These are phyloP conservation scores for Populus alba DNA, from an alignment of 345 rosid species.

Conservation along the genomic window DNA sequence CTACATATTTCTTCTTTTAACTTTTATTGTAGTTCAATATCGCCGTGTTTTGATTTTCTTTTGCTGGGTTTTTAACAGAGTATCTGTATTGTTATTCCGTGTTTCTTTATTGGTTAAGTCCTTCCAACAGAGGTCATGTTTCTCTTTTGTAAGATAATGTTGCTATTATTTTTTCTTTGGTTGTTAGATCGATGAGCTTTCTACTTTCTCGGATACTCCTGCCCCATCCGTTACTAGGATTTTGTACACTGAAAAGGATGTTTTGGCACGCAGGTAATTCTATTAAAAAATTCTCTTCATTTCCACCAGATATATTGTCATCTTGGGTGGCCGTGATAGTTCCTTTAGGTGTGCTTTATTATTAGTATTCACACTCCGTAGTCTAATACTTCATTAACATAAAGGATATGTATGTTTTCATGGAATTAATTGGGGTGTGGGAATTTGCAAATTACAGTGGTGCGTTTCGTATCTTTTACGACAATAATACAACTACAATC, in stretches of 20 bases:
- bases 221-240: slow-evolving; percentile 87
- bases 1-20: background rate
- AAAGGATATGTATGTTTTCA: background rate
- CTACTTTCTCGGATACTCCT: slow-evolving; percentile 78
- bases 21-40: background rate
- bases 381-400: background rate
- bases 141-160: background rate
- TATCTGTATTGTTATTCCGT: background rate
- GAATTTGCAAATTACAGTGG: background rate
- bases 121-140: background rate
- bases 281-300: background rate
- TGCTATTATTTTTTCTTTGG: background rate
- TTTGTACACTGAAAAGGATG: slow-evolving; percentile 75
- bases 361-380: background rate
- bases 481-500: too few species aligned
- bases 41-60: background rate
- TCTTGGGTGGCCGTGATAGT: background rate
- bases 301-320: background rate
- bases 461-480: too few species aligned
- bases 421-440: background rate
- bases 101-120: background rate
- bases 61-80: background rate
- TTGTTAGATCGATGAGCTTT: slow-evolving; percentile 75
- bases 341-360: background rate
- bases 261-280: slow-evolving; percentile 69